phyloP scores from a whole-genome alignment of 108 stramenopile species.

The Nitzschia sp. region DNA sequence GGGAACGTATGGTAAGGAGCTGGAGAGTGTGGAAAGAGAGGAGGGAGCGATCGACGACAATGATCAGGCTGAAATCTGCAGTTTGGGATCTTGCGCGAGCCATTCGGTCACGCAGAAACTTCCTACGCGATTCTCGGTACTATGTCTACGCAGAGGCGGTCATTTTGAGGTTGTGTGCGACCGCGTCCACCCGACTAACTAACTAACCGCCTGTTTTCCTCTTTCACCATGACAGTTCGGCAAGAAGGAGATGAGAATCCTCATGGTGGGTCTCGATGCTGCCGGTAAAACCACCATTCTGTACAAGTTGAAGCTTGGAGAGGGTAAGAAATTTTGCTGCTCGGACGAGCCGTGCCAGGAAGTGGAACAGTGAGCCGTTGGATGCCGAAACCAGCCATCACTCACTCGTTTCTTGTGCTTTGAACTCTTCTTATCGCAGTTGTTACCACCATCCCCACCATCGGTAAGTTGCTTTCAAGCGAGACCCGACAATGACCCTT shows the following conservation, averaged over 20 bases:
- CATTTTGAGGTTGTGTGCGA: constrained; percentile 21
- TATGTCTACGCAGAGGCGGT: constrained; percentile 26
- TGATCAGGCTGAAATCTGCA: not conserved
- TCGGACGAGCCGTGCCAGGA: no score
- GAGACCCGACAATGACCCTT: not conserved
- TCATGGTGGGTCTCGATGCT: constrained; percentile 98
- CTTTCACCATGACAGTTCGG: constrained; percentile 72
- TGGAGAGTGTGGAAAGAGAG: constrained; percentile 2
- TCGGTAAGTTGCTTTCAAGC: constrained; percentile 56
- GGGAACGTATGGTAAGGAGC: constrained; percentile 86
- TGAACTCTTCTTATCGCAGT: constrained; percentile 49
- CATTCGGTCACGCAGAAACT: constrained; percentile 17
- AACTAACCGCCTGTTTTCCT: constrained; percentile 10
- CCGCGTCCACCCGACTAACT: constrained; percentile 5
- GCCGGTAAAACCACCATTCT: constrained; percentile 98
- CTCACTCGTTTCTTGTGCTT: constrained; percentile 2
- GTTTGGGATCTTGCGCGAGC: constrained; percentile 12
- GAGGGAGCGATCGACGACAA: constrained; percentile 4
- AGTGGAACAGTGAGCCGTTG: no score
- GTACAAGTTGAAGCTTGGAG: constrained; percentile 96
- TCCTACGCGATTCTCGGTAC: constrained; percentile 31
- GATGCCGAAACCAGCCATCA: not conserved
- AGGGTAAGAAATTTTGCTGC: constrained; percentile 51
- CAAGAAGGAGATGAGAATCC: constrained; percentile 97
- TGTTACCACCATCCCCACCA: constrained; percentile 99